A percentile compares a stretch with the other conserved stretches of the same genome.
Evolutionary conservation across 179 eudicot species (phyloP).

Genomic region (Carnegiea gigantea): DNA sequence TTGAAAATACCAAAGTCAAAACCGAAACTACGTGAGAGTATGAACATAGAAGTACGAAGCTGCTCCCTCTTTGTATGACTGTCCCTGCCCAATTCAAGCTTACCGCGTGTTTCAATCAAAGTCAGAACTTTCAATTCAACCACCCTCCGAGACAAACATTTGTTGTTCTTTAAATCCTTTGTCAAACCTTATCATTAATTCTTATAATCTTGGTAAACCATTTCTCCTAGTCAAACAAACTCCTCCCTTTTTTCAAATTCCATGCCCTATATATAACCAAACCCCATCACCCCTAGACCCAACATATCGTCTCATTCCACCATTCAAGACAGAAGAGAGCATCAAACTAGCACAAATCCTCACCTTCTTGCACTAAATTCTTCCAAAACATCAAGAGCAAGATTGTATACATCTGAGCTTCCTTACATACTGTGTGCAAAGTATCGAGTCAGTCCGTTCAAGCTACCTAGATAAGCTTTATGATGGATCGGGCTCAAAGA

Average conservation of each 20-base stretch:
- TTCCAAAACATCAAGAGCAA: no score
- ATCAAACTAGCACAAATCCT: no score
- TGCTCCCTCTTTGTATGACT: conserved; percentile 2
- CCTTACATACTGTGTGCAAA: no score
- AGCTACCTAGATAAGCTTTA: neutral
- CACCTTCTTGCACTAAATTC: no score
- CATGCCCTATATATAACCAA: neutral
- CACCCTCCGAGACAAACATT: neutral
- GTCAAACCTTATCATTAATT: neutral
- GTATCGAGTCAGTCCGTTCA: no score
- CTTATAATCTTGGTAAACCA: neutral
- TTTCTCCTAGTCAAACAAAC: neutral
- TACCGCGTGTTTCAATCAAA: neutral
- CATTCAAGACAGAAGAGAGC: neutral
- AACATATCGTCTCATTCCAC: neutral
- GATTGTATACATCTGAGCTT: no score
- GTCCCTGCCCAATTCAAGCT: neutral
- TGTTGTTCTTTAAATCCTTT: neutral
- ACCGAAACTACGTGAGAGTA: neutral
- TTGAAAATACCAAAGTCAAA: neutral
- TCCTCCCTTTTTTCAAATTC: neutral
- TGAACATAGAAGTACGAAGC: neutral
- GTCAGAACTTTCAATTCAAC: neutral
- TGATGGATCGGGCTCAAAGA: neutral
- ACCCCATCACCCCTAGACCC: neutral